These are phyloP conservation scores for Raddia guianensis DNA, from an alignment of 176 grass and related monocot genomes.

Conservation along the genomic window DNA sequence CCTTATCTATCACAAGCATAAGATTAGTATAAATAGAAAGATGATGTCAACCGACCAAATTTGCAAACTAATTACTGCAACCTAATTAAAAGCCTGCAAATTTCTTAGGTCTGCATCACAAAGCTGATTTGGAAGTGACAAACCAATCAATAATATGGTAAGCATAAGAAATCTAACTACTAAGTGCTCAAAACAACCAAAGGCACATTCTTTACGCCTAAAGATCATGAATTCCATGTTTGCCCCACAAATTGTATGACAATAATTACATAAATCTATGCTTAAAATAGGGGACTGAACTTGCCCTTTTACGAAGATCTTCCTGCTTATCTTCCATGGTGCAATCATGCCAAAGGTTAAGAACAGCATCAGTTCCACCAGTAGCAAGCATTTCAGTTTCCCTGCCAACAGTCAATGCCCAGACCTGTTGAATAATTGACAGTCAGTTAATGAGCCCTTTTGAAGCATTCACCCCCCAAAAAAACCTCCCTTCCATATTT, in stretches of 20 bases:
- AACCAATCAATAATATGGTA: not conserved
- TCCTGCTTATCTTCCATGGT: constrained; percentile 82
- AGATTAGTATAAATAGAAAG: too few relatives aligned
- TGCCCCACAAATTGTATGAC: not conserved
- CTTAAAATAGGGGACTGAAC: constrained; percentile 29
- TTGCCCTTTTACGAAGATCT: constrained; percentile 80
- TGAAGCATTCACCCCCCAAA: not conserved
- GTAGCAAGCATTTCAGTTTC: constrained; percentile 93
- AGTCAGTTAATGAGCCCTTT: not conserved
- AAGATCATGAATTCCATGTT: not conserved
- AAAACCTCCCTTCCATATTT: constrained; percentile 3
- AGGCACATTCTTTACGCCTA: not conserved
- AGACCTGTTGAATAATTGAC: constrained; percentile 54
- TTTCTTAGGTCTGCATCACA: too few relatives aligned
- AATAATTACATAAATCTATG: constrained; percentile 10
- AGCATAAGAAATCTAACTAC: not conserved
- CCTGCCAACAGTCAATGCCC: constrained; percentile 79
- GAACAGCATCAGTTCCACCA: constrained; percentile 75
- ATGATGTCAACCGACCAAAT: too few relatives aligned
- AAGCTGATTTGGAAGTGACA: not conserved
- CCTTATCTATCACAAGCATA: too few relatives aligned
- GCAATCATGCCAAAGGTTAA: constrained; percentile 90
- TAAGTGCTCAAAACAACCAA: not conserved
- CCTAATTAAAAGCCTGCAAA: too few relatives aligned
- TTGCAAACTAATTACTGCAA: too few relatives aligned